These are phyloP conservation scores for Chloranthus sessilifolius DNA, from an alignment of 164 flowering plant genomes.

Conservation along the genomic window DNA sequence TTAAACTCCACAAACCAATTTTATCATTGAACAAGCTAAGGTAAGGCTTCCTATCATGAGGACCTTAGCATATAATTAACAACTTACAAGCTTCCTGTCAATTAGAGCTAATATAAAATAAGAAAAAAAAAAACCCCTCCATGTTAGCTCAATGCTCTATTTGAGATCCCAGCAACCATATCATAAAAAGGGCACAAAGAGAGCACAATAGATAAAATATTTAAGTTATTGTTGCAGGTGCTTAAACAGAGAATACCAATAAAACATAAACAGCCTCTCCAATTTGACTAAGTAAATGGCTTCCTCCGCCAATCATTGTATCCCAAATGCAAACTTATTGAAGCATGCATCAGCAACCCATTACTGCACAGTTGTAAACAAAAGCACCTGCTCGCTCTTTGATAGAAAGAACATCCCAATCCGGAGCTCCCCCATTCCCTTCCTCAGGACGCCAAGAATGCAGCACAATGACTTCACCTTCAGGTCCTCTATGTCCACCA, in stretches of 20 bases:
- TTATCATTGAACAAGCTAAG: too few relatives aligned
- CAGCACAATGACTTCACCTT: constrained; percentile 26
- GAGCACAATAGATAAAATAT: constrained; percentile 2
- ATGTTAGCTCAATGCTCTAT: constrained; percentile 4
- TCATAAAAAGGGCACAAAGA: neutral
- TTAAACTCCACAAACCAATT: too few relatives aligned
- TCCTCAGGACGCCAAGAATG: constrained; percentile 31
- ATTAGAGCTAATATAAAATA: neutral
- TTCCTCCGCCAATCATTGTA: neutral
- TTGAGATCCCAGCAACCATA: neutral
- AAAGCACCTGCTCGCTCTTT: constrained; percentile 27
- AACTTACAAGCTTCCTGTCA: too few relatives aligned
- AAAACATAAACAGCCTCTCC: neutral
- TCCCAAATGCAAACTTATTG: constrained; percentile 2
- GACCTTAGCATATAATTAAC: too few relatives aligned
- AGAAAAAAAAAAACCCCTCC: constrained; percentile 4
- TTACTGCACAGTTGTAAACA: constrained; percentile 37
- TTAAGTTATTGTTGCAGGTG: neutral
- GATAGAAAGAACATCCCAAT: constrained; percentile 27
- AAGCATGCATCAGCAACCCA: constrained; percentile 28
- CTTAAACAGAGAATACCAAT: constrained; percentile 2
- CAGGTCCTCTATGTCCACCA: constrained; percentile 35
- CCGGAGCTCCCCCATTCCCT: constrained; percentile 13
- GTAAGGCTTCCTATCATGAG: neutral
- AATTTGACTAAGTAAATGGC: neutral